These are phyloP conservation scores for Austroboletus novae-zelandiae DNA, from an alignment of 1,284 basidiomycete genomes.

Conservation along the genomic window DNA sequence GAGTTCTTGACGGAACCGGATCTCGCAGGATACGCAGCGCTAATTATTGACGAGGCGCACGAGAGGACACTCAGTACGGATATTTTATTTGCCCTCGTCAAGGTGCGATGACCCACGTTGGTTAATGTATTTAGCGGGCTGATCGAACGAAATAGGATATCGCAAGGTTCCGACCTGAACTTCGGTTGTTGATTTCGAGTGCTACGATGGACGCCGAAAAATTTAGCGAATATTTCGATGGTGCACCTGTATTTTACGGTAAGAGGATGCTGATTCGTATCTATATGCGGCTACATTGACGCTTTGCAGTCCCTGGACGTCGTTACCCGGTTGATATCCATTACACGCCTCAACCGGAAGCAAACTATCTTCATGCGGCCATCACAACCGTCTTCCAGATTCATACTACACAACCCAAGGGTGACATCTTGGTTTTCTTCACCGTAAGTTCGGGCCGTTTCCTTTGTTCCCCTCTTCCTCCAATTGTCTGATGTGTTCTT, in stretches of 20 bases:
- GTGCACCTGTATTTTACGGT: slow-evolving; percentile 92
- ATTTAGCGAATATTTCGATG: slow-evolving; percentile 95
- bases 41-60: slow-evolving; percentile 97
- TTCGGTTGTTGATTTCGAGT: slow-evolving; percentile 88
- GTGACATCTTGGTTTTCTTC: slow-evolving; percentile 98
- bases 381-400: slow-evolving; percentile 99
- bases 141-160: slow-evolving; percentile 68
- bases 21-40: slow-evolving; percentile 85
- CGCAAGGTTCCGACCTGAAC: slow-evolving; percentile 92
- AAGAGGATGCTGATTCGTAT: slow-evolving; percentile 22
- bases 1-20: slow-evolving; percentile 97
- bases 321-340: slow-evolving; percentile 98
- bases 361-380: slow-evolving; percentile 97
- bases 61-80: slow-evolving; percentile 95
- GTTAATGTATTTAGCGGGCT: slow-evolving; percentile 10
- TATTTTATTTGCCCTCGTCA: slow-evolving; percentile 94
- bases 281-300: slow-evolving; percentile 2
- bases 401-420: slow-evolving; percentile 96
- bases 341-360: slow-evolving; percentile 96
- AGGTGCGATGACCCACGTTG: slow-evolving; percentile 59
- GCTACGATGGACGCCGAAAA: slow-evolving; percentile 98
- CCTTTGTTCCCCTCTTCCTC: background rate
- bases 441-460: slow-evolving; percentile 56
- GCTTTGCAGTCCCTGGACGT: slow-evolving; percentile 81
- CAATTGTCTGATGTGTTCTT: background rate